Conservation (phyloP, 108 stramenopile species). For the Discostella stelligeroides region DNA sequence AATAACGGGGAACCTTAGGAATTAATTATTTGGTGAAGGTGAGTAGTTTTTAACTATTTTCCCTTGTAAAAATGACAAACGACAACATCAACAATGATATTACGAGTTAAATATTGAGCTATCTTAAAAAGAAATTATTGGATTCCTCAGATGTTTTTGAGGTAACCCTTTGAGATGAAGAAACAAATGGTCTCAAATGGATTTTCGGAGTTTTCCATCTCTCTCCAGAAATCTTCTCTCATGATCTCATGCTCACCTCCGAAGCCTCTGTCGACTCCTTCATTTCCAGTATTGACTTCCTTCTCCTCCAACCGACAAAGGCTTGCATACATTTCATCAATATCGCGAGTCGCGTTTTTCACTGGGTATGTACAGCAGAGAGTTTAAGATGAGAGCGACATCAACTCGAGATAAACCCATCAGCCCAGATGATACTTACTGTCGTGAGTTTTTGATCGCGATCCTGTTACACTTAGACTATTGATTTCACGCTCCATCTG, state of each 20-base stretch:
- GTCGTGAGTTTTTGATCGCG: neutral
- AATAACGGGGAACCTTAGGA: no score
- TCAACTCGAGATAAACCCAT: constrained; percentile 8
- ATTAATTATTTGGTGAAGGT: no score
- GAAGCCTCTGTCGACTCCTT: neutral
- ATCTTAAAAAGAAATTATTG: neutral
- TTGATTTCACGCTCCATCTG: constrained; percentile 81
- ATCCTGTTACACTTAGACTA: constrained; percentile 41
- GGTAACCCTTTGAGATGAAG: constrained; percentile 70
- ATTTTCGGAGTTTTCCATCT: constrained; percentile 75
- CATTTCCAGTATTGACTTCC: neutral
- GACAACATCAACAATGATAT: no score
- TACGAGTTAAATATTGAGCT: no score
- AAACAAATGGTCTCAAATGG: constrained; percentile 70
- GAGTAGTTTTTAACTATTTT: no score
- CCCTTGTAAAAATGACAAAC: no score
- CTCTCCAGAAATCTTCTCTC: constrained; percentile 81
- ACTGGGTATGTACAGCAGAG: constrained; percentile 1
- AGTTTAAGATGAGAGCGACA: neutral
- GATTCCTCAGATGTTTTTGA: neutral
- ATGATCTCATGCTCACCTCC: constrained; percentile 19
- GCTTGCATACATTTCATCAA: constrained; percentile 77
- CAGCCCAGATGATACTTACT: neutral
- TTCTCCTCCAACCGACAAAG: constrained; percentile 52
- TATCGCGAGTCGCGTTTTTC: constrained; percentile 49